phyloP scores from a whole-genome alignment of 306 rosid genomes.

The Vicia sativa region DNA sequence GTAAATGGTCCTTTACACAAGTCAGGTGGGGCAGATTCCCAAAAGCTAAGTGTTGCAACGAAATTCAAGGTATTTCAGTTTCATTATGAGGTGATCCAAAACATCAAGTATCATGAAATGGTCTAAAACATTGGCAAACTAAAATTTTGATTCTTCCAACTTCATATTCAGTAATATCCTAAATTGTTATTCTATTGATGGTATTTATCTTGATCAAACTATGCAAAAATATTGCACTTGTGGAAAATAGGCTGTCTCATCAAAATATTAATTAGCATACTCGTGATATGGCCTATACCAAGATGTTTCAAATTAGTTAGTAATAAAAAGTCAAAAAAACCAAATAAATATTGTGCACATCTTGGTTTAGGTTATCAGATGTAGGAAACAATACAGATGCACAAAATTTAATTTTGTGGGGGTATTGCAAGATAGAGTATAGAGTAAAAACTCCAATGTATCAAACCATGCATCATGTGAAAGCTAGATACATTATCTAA shows the following conservation, averaged over 20 bases:
- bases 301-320: slow-evolving; percentile 26
- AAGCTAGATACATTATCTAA: slow-evolving; percentile 28
- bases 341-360: slow-evolving; percentile 13
- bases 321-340: background rate
- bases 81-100: slow-evolving; percentile 26
- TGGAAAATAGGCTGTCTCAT: background rate
- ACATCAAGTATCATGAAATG: slow-evolving; percentile 10
- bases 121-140: slow-evolving; percentile 8
- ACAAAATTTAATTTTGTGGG: background rate
- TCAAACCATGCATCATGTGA: slow-evolving; percentile 24
- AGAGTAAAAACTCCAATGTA: slow-evolving; percentile 26
- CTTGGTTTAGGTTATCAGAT: slow-evolving; percentile 34
- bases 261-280: background rate
- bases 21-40: slow-evolving; percentile 96
- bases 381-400: slow-evolving; percentile 21
- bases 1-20: slow-evolving; percentile 80
- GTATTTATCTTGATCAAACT: slow-evolving; percentile 28
- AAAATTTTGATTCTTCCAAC: slow-evolving; percentile 12
- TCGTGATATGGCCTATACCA: slow-evolving; percentile 17
- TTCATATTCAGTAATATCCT: slow-evolving; percentile 9
- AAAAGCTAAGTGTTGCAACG: slow-evolving; percentile 94
- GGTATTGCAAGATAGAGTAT: slow-evolving; percentile 18
- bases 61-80: slow-evolving; percentile 77
- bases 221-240: slow-evolving; percentile 10
- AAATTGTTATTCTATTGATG: slow-evolving; percentile 26